Evolutionary conservation across 176 grass and related monocot species (phyloP).

Genomic region (Cenchrus fungigraminus): DNA sequence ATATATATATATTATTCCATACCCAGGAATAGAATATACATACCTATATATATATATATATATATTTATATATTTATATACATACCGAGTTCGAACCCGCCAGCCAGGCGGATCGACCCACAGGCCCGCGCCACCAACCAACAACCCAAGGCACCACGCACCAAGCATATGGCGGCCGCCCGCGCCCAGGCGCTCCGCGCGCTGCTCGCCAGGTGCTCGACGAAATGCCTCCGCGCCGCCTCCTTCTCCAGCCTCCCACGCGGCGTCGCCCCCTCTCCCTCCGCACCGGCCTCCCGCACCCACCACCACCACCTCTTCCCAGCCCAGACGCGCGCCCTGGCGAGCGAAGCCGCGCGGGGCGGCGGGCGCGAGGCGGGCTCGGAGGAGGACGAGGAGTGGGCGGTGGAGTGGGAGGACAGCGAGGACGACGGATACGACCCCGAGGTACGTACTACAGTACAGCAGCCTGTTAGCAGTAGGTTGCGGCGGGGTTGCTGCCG

Average conservation of each 20-base stretch:
- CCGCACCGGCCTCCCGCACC: background rate
- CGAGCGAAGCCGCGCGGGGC: conserved; percentile 17
- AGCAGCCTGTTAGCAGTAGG: background rate
- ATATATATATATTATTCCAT: no score
- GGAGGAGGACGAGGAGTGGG: conserved; percentile 25
- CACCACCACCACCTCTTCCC: background rate
- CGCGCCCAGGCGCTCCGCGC: conserved; percentile 31
- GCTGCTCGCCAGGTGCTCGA: conserved; percentile 50
- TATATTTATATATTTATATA: no score
- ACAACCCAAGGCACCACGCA: no score
- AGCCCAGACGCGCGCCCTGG: conserved; percentile 20
- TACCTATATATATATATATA: no score
- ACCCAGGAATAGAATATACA: no score
- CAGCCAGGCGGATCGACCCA: no score
- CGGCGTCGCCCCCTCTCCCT: background rate
- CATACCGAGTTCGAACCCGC: no score
- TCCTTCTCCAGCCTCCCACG: conserved; percentile 13
- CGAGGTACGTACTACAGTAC: conserved; percentile 39
- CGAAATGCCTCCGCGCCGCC: conserved; percentile 16
- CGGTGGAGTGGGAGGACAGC: conserved; percentile 64
- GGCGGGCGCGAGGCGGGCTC: background rate
- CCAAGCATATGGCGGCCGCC: conserved; percentile 20
- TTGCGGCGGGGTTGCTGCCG: background rate
- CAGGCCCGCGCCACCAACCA: no score
- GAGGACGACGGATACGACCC: conserved; percentile 53